phyloP scores from a whole-genome alignment of 306 rosid genomes.

The Vigna reflexopilosa region DNA sequence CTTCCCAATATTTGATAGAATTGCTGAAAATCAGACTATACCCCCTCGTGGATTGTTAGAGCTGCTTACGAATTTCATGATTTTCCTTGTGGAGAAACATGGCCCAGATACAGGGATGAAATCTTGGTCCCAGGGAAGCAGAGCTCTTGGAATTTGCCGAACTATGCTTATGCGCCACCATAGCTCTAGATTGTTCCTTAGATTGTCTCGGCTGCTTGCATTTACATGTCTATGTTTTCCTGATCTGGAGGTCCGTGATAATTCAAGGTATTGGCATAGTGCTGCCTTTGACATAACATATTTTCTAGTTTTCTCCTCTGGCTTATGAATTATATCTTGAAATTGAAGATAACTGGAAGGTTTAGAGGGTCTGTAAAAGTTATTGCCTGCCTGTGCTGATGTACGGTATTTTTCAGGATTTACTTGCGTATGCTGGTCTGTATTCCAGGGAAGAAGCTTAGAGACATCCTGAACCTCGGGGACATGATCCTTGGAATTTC shows the following conservation, averaged over 20 bases:
- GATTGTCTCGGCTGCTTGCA: slow-evolving; percentile 80
- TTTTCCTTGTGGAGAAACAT: slow-evolving; percentile 87
- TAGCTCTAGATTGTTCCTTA: slow-evolving; percentile 86
- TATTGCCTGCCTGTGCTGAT: slow-evolving; percentile 37
- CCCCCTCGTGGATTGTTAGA: slow-evolving; percentile 81
- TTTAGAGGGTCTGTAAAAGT: slow-evolving; percentile 23
- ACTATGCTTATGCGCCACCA: slow-evolving; percentile 88
- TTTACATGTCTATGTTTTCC: slow-evolving; percentile 87
- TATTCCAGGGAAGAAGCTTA: slow-evolving; percentile 90
- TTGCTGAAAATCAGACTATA: slow-evolving; percentile 80
- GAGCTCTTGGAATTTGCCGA: slow-evolving; percentile 90
- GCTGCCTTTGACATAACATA: slow-evolving; percentile 14
- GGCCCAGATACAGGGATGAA: slow-evolving; percentile 78
- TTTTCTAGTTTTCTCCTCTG: slow-evolving; percentile 19
- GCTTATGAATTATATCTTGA: slow-evolving; percentile 17
- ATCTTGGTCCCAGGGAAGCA: slow-evolving; percentile 96
- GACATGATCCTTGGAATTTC: slow-evolving; percentile 72
- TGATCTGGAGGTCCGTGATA: slow-evolving; percentile 96
- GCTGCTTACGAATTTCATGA: slow-evolving; percentile 79
- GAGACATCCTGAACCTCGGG: slow-evolving; percentile 78
- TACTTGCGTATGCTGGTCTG: slow-evolving; percentile 91
- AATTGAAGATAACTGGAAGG: slow-evolving; percentile 26
- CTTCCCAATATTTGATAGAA: slow-evolving; percentile 86
- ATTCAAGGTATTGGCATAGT: slow-evolving; percentile 72
- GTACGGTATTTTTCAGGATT: slow-evolving; percentile 66